phyloP scores from a whole-genome alignment of 257 asterid genomes.

The Fraxinus americana region DNA sequence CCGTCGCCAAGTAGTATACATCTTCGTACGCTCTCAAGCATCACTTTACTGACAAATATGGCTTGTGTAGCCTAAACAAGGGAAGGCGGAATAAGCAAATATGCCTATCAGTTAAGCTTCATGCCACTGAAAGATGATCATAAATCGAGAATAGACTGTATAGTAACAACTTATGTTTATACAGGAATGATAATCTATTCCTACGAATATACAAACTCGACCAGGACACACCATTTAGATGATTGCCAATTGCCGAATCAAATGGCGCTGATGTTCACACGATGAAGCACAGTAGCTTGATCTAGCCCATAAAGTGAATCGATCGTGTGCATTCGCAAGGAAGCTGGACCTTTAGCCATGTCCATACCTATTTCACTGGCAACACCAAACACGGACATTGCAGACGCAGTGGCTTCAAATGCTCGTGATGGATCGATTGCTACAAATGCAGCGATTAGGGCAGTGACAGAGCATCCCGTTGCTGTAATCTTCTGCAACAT shows the following conservation, averaged over 20 bases:
- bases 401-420: slow-evolving; percentile 80
- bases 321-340: slow-evolving; percentile 66
- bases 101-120: neutral
- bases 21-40: neutral
- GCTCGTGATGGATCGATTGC: slow-evolving; percentile 63
- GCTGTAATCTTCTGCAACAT: slow-evolving; percentile 91
- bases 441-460: slow-evolving; percentile 77
- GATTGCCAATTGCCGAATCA: slow-evolving; percentile 8
- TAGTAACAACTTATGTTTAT: neutral
- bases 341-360: slow-evolving; percentile 75
- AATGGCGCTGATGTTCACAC: slow-evolving; percentile 42
- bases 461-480: slow-evolving; percentile 90
- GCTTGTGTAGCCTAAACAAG: neutral
- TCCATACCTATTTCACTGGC: slow-evolving; percentile 71
- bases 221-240: neutral
- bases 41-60: too few species aligned
- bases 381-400: slow-evolving; percentile 78
- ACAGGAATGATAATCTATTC: neutral
- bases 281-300: slow-evolving; percentile 37
- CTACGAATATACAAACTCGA: neutral
- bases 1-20: neutral
- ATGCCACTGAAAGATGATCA: neutral
- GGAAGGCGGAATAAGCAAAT: neutral
- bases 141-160: too few species aligned
- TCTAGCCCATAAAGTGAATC: slow-evolving; percentile 71